Conservation (phyloP, 768 basidiomycete species). For the Plicaturopsis crispa region DNA sequence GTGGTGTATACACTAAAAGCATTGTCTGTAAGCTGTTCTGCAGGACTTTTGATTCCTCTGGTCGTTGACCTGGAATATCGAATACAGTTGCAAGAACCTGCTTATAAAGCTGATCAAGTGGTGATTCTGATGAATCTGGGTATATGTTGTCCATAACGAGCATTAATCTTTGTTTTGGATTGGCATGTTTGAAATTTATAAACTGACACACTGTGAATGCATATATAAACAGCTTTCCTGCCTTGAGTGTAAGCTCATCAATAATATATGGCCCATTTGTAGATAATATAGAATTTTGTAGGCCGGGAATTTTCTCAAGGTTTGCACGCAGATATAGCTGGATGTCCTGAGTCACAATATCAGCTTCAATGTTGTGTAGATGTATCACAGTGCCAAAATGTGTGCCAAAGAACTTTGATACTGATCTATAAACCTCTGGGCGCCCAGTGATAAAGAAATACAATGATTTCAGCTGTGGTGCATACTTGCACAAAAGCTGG, state of each 20-base stretch:
- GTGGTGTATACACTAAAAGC: background rate
- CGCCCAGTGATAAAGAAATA: background rate
- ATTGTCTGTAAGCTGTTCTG: conserved; percentile 1
- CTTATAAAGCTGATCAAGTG: conserved; percentile 10
- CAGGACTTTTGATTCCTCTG: too few relatives aligned
- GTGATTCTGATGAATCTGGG: conserved; percentile 4
- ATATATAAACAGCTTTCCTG: background rate
- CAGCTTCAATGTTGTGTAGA: background rate
- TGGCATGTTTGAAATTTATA: background rate
- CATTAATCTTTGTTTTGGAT: background rate
- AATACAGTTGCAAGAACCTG: conserved; percentile 7
- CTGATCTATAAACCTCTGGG: background rate
- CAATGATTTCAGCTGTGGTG: background rate
- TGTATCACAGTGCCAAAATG: background rate
- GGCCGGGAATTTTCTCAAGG: background rate
- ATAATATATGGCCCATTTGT: background rate
- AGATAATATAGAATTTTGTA: background rate
- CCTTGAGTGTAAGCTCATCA: background rate
- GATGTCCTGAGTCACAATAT: background rate
- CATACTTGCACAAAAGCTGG: background rate
- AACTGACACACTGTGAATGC: background rate
- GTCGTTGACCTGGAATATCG: conserved; percentile 3
- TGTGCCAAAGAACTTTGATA: background rate
- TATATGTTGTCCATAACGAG: background rate
- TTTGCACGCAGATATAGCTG: background rate